Conservation (phyloP, 225 moss, liverwort and hornwort genomes). For the Physcomitrium patens region DNA sequence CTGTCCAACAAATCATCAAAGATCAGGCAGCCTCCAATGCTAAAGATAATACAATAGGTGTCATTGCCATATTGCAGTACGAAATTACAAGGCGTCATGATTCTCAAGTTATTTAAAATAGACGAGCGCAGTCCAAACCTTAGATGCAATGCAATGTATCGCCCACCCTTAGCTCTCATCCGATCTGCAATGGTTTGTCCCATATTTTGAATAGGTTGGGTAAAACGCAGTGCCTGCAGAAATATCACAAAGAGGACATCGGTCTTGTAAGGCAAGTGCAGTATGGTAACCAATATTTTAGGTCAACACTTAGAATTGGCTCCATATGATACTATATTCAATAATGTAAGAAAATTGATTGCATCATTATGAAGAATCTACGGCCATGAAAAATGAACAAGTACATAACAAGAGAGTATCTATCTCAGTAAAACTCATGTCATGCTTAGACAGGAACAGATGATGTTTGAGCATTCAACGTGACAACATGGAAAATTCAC, state of each 20-base stretch:
- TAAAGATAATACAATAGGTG: not conserved
- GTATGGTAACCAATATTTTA: conserved; percentile 24
- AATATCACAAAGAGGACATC: conserved; percentile 7
- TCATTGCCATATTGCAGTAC: not conserved
- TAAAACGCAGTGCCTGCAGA: conserved; percentile 71
- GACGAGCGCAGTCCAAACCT: conserved; percentile 52
- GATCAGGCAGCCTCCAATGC: conserved; percentile 1
- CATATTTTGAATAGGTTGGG: conserved; percentile 69
- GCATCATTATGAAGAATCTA: not conserved
- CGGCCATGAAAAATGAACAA: conserved; percentile 8
- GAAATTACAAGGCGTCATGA: not conserved
- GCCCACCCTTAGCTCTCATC: conserved; percentile 77
- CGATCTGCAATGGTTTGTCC: conserved; percentile 82
- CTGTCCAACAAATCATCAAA: conserved; percentile 13
- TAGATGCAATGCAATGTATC: conserved; percentile 93
- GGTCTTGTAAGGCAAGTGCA: conserved; percentile 17
- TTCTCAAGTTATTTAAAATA: not conserved
- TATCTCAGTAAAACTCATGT: not conserved
- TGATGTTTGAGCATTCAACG: not conserved
- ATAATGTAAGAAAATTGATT: not conserved
- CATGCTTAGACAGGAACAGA: not conserved
- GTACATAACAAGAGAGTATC: not conserved
- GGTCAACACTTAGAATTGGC: not conserved
- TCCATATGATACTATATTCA: not conserved
- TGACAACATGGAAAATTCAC: not conserved